Evolutionary conservation across 805 yeast genomes (phyloP).

Genomic region (Metschnikowia anglica): DNA sequence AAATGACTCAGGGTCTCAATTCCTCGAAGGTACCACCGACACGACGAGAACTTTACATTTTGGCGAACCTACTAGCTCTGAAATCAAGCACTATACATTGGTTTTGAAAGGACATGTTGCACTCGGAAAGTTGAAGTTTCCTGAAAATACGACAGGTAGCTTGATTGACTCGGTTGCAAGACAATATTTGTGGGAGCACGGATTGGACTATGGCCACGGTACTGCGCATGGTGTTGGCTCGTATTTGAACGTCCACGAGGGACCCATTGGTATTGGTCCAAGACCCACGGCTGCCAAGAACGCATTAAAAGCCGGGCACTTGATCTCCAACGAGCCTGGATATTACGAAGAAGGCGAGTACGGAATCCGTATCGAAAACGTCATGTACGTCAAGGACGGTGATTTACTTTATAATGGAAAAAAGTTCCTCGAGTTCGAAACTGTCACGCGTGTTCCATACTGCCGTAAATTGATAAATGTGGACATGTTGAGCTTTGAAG

Average conservation of each 20-base stretch:
- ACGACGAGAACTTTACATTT: slow-evolving; percentile 62
- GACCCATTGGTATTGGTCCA: slow-evolving; percentile 62
- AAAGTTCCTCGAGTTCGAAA: slow-evolving; percentile 69
- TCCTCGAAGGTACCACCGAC: slow-evolving; percentile 64
- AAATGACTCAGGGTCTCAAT: slow-evolving; percentile 61
- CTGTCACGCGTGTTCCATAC: slow-evolving; percentile 83
- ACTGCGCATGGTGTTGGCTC: slow-evolving; percentile 68
- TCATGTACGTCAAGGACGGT: slow-evolving; percentile 46
- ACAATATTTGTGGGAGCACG: slow-evolving; percentile 55
- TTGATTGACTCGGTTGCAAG: slow-evolving; percentile 58
- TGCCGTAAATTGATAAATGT: slow-evolving; percentile 72
- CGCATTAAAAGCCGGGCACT: slow-evolving; percentile 50
- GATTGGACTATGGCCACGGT: slow-evolving; percentile 61
- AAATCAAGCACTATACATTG: slow-evolving; percentile 50
- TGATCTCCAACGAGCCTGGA: slow-evolving; percentile 63
- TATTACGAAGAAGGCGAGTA: slow-evolving; percentile 58
- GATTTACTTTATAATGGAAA: slow-evolving; percentile 50
- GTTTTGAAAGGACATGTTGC: slow-evolving; percentile 60
- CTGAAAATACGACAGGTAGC: slow-evolving; percentile 54
- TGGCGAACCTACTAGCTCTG: slow-evolving; percentile 45
- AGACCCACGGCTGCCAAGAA: slow-evolving; percentile 48
- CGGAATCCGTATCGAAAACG: slow-evolving; percentile 56
- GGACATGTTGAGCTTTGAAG: slow-evolving; percentile 55
- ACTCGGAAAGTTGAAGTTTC: slow-evolving; percentile 49
- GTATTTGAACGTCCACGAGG: slow-evolving; percentile 60